Evolutionary conservation across 169 alveolate genomes (phyloP).

Genomic region (Plasmodium ovale): DNA sequence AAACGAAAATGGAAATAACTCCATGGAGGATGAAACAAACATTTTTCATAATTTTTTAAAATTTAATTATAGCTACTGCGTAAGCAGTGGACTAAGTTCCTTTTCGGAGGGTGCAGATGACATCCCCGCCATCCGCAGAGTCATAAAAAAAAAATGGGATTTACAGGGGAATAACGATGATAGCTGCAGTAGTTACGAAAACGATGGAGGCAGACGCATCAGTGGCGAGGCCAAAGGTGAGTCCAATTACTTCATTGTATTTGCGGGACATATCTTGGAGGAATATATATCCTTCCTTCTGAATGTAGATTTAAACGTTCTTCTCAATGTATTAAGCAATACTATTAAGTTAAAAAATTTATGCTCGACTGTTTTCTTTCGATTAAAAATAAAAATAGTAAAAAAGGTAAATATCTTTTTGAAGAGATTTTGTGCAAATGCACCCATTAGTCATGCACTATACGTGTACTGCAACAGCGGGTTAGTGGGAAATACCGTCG

Average conservation of each 20-base stretch:
- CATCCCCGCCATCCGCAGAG: background rate
- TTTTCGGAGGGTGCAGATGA: slow-evolving; percentile 6
- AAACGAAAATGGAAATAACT: background rate
- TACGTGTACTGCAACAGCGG: slow-evolving; percentile 59
- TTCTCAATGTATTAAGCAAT: slow-evolving; percentile 32
- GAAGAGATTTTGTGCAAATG: background rate
- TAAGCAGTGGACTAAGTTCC: slow-evolving; percentile 41
- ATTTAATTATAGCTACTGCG: slow-evolving; percentile 14
- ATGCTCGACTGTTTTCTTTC: slow-evolving; percentile 45
- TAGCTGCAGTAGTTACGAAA: background rate
- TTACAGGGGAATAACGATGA: background rate
- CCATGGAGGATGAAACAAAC: background rate
- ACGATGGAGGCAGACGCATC: background rate
- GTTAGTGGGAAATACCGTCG: slow-evolving; percentile 4
- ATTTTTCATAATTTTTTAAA: slow-evolving; percentile 3
- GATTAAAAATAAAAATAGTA: slow-evolving; percentile 63
- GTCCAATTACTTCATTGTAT: slow-evolving; percentile 42
- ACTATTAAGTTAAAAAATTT: slow-evolving; percentile 34
- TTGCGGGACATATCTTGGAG: slow-evolving; percentile 71
- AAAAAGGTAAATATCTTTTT: slow-evolving; percentile 32
- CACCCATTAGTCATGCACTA: slow-evolving; percentile 4
- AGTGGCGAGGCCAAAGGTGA: background rate
- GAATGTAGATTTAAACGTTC: slow-evolving; percentile 26
- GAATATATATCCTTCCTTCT: slow-evolving; percentile 66
- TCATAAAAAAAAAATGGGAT: background rate